Evolutionary conservation across 2,329 filamentous ascomycete species (phyloP), one percentile per base, ranked within the genome.

Genomic region (Mycosphaerella sp.): DNA sequence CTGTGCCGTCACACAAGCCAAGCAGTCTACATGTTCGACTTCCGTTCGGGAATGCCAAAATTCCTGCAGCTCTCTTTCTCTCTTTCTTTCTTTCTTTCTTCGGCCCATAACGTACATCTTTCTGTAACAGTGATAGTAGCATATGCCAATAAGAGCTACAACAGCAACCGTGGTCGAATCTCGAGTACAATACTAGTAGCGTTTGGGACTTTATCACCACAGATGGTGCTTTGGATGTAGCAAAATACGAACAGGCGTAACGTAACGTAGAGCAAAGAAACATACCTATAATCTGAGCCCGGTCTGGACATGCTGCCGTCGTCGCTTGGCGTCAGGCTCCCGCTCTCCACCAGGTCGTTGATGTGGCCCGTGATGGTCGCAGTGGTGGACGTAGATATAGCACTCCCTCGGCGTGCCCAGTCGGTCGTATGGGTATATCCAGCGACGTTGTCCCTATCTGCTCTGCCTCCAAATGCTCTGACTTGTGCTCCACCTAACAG

Each of bases 281-380:
- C 38, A 43, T 69, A 76, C 74, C 74, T 72, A 62, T 75, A 72
- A 58, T 70, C 73, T 48, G 68, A 69, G 12, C 67, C 62, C 34
- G 70, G 70, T 55, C 70, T 59, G 29, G 65, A 62, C 23, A 60
- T 51, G 48, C 52, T 54, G 41, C 62, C 61, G 38, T 67, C 68
- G 40, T 69, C 65, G 52, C 64, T 64, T 2, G 60, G 58, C 38
- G 59, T 62, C 53, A 59, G 52, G 43, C 57, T 57, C 8, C 62
- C 61, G 32, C 44, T 40, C 26, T 67, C 64, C 14, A 54, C 49
- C 58, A 64, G 61, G 29, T 69, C 66, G 38, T 59, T 55, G 17
- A 56, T 55, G 12, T 65, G 60, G 36, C 59, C 59, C 29, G 60
- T 59, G 7, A 54, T 38, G 12, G 62, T 72, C 55, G 72, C 63